Conservation (phyloP, 768 basidiomycete genomes). For the Coprinopsis strossmayeri region DNA sequence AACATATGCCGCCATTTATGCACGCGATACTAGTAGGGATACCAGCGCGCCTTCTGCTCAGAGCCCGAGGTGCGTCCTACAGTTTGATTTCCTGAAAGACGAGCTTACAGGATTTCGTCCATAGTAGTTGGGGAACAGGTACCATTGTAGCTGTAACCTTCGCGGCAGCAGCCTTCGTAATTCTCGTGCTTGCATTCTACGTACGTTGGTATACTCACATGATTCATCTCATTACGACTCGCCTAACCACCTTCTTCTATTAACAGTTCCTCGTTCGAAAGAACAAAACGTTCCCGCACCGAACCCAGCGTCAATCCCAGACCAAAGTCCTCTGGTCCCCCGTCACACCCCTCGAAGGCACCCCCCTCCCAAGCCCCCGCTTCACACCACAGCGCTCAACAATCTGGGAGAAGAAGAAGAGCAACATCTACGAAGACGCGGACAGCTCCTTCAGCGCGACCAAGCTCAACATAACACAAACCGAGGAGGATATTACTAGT, state of each 20-base stretch:
- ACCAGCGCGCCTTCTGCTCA: too few species aligned
- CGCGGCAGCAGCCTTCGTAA: not conserved
- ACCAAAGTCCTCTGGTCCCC: not conserved
- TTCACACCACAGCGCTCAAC: not conserved
- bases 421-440: not conserved
- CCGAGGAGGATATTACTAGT: not conserved
- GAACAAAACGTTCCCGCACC: not conserved
- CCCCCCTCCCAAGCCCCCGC: not conserved
- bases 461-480: not conserved
- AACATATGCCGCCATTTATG: too few species aligned
- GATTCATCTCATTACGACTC: too few species aligned
- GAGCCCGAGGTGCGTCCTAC: not conserved
- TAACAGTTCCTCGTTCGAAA: not conserved
- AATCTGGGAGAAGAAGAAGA: not conserved
- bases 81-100: not conserved
- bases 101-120: too few species aligned
- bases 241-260: not conserved
- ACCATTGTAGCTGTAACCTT: slow-evolving; percentile 1
- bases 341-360: not conserved
- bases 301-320: not conserved
- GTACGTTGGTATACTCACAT: too few species aligned
- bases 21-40: too few species aligned
- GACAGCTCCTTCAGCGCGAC: slow-evolving; percentile 3
- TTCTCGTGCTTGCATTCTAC: not conserved
- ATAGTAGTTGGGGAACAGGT: not conserved